phyloP scores from a whole-genome alignment of 2,329 filamentous ascomycete genomes.

The Alternaria triticina region DNA sequence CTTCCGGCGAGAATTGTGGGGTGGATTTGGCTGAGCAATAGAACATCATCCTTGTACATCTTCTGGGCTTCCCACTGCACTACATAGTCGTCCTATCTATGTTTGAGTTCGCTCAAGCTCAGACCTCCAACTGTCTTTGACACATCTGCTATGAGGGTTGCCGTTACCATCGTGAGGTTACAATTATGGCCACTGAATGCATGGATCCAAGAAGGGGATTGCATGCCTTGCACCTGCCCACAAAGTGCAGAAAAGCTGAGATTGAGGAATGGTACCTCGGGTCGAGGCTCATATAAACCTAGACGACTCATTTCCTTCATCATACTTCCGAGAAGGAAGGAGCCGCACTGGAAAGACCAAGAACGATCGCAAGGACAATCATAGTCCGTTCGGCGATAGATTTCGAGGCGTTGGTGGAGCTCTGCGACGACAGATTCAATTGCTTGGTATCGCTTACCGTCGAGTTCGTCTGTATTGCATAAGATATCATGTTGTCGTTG shows the following conservation, averaged over 20 bases:
- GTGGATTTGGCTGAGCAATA: neutral
- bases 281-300: neutral
- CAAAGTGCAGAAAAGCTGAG: neutral
- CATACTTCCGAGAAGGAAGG: neutral
- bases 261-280: neutral
- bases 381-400: neutral
- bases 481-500: neutral
- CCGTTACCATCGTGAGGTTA: neutral
- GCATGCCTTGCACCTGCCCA: neutral
- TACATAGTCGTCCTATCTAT: neutral
- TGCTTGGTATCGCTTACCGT: neutral
- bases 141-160: neutral
- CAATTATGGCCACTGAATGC: too few species aligned
- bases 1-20: conserved; percentile 1
- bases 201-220: too few species aligned
- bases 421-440: neutral
- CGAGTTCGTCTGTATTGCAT: neutral
- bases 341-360: neutral
- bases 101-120: neutral
- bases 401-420: neutral
- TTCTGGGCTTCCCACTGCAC: neutral
- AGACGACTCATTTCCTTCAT: neutral
- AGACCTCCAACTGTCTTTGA: neutral
- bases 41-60: neutral
- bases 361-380: neutral